Evolutionary conservation across 371 early-diverging fungal species (phyloP), one percentile per base, ranked within the genome.

Genomic region (Nematocida sp.): DNA sequence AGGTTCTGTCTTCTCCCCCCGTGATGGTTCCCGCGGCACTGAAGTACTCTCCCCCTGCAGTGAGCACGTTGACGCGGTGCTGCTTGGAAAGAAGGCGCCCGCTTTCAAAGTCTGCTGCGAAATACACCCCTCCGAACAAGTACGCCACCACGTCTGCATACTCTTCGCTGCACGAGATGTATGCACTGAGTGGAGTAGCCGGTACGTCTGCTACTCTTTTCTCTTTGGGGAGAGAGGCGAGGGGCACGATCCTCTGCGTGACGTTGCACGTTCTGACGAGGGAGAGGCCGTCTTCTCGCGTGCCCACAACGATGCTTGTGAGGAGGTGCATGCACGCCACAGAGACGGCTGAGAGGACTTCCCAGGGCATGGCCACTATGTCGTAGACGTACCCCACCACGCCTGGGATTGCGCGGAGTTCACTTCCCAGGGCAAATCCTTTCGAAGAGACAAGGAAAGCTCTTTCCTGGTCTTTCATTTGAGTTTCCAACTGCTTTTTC

Each of bases 241-340:
- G 83, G 1, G 97, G 96, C 86, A 96, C 92, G 80, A 96, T 92
- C 0, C 96, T 96, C 46, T 94, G 87, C 3, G 95, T 87, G 3
- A 94, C 94, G 67, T 86, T 87, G 84, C 95, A 83, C 31, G 84
- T 86, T 34, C 88, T 87, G 40, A 96, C 77, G 3, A 96, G 77
- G 13, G 76, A 77, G 0, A 89, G 85, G 0, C 95, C 96, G 1
- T 92, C 91, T 2, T 86, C 87, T 67, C 94, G 94, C 2, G 87
- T 89, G 78, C 95, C 92, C 0, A 96, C 96, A 13, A 97, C 95
- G 15, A 99, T 87, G 79, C 94, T 91, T 84, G 93, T 95, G 41
- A 99, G 83, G 74, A 91, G 90, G 27, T 70, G 52, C 1, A 67
- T 64, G 37, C 62, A n/a, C 27, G 80, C 78, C 17, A 63, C 76